Evolutionary conservation across 2,329 filamentous ascomycete genomes (phyloP), one percentile per base, ranked within the genome.

Genomic region (Herpotrichia juniperi): DNA sequence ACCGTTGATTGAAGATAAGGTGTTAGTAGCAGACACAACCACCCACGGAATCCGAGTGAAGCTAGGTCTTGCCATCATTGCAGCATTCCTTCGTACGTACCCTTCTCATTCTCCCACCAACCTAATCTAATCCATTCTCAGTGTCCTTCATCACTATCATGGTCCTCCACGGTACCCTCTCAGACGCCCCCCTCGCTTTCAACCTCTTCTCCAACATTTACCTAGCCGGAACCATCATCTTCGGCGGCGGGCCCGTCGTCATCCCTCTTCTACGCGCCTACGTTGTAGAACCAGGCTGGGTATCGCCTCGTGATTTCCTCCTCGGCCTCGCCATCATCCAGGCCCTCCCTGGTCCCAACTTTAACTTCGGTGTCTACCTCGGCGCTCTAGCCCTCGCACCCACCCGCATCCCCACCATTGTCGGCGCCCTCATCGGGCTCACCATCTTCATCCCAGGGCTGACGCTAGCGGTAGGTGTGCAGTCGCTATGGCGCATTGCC

Each of bases 301-400:
- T 91, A 0, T 83, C 81, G 0, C 78, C 86, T 0, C 81, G 88
- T 3, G 87, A 91, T 65, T 91, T 91, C 65, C 76, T 91, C 0
- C 83, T 91, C 43, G 88, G 88, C 0, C 81, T 91, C 0, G 89
- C 88, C 7, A 79, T 91, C 47, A 87, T 85, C 16, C 88, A 91
- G 68, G 81, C 86, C 0, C 88, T 91, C 51, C 88, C 88, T 0
- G 84, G 84, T 0, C 85, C 84, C 0, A 83, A 84, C 57, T 83
- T 83, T 71, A 83, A 83, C 63, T 86, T 78, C 39, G 69, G 68
- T 1, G 75, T 78, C 12, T 78, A 74, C 45, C 67, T 78, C 2
- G 75, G 76, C 11, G 65, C 74, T 1, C 62, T 80, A 7, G 61
- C 74, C 0, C 56, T 77, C 0, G 57, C 61, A n/a, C 58, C 61